phyloP scores from a whole-genome alignment of 148 eudicot genomes.

The Polygonum maritimum region DNA sequence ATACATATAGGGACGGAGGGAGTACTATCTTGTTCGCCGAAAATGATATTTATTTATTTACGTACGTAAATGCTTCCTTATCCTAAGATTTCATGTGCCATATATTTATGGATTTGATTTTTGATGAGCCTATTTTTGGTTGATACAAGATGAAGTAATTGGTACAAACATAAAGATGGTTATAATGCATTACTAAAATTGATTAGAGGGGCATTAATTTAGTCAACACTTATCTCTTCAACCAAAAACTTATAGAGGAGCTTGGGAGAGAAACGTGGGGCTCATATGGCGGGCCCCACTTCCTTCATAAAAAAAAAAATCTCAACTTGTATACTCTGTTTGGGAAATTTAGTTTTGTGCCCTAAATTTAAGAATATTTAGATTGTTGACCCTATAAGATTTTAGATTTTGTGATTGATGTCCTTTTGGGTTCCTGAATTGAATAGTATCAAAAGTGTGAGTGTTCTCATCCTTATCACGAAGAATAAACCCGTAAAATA shows the following conservation, averaged over 20 bases:
- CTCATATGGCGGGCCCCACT: conserved; percentile 1
- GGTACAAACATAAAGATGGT: background rate
- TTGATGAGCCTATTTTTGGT: background rate
- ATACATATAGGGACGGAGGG: too few species aligned
- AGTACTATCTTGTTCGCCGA: background rate
- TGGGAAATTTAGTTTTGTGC: background rate
- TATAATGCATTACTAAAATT: background rate
- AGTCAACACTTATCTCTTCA: conserved; percentile 4
- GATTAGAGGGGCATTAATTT: background rate
- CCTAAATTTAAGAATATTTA: too few species aligned
- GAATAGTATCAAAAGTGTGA: too few species aligned
- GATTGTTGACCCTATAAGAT: too few species aligned
- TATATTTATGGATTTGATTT: background rate
- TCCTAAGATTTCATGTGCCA: background rate
- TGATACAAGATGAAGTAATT: background rate
- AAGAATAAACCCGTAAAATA: too few species aligned
- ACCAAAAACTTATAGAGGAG: background rate
- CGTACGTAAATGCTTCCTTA: background rate
- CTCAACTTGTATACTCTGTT: background rate
- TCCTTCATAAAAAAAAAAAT: background rate
- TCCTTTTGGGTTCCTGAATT: too few species aligned
- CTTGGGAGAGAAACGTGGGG: conserved; percentile 7
- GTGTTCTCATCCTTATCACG: too few species aligned
- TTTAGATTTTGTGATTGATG: too few species aligned
- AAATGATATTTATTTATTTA: background rate